Evolutionary conservation across 371 early-diverging fungal genomes (phyloP).

Genomic region (Mortierella sp.): DNA sequence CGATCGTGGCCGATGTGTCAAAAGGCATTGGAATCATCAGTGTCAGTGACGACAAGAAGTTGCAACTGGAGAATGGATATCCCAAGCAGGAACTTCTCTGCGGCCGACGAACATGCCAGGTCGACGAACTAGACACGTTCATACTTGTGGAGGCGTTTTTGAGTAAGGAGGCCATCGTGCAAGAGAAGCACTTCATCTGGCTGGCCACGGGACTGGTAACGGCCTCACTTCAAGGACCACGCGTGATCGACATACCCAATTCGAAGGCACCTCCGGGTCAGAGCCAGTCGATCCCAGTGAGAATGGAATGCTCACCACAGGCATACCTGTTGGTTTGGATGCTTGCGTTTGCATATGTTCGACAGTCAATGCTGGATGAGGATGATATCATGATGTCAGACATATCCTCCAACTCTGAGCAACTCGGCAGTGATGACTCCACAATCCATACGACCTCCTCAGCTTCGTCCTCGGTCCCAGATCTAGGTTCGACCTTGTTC

Average conservation of each 20-base stretch:
- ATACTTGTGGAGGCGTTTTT: conserved; percentile 11
- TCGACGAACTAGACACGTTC: conserved; percentile 11
- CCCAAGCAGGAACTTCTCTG: conserved; percentile 16
- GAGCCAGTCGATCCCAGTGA: conserved; percentile 8
- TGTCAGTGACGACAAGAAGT: conserved; percentile 22
- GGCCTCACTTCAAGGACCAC: conserved; percentile 26
- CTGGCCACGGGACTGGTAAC: conserved; percentile 42
- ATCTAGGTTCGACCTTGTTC: not conserved
- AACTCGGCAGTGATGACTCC: not conserved
- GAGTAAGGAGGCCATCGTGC: conserved; percentile 19
- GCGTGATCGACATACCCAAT: conserved; percentile 9
- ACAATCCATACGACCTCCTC: not conserved
- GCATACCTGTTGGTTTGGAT: conserved; percentile 49
- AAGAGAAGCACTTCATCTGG: conserved; percentile 49
- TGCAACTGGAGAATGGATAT: conserved; percentile 38
- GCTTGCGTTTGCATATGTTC: conserved; percentile 22
- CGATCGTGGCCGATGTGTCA: conserved; percentile 17
- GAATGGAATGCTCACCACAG: conserved; percentile 44
- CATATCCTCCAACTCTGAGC: not conserved
- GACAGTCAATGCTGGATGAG: conserved; percentile 16
- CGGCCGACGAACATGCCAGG: conserved; percentile 1
- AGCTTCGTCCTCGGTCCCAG: not conserved
- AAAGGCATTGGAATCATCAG: conserved; percentile 22
- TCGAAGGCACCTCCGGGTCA: not conserved
- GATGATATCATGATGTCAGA: not conserved